Evolutionary conservation across 768 basidiomycete genomes (phyloP), one percentile per base, ranked within the genome.

Genomic region (Galerina sulciceps): DNA sequence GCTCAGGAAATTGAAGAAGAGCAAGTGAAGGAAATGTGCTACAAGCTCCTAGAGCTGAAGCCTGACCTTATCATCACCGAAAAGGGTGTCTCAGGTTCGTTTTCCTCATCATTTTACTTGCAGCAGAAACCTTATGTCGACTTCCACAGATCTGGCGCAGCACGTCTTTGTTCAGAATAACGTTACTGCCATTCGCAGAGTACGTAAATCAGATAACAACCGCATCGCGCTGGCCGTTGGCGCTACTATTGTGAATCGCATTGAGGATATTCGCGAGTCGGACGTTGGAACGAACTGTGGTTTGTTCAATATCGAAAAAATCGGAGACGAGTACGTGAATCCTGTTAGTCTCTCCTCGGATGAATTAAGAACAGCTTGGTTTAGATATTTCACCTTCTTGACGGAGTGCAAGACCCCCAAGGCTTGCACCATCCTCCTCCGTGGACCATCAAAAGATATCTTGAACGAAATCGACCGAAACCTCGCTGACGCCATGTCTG

Each of bases 161-260:
- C 90, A 96, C 65, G 84, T 94, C 69, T 85, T 99, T 58, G 84
- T 86, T 67, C 92, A 92, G 67, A 83, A 91, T 63, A 90, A 94
- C 68, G 86, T 99, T 58, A 91, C 94, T n/a, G 92, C 93, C 31
- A 83, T 99, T 60, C 91, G 97, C 41, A 90, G 97, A n/a, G 95
- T 99, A 10, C 90, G 97, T 70, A 99, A 99, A 75, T 95, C 94
- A 3, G 97, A 99, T 74, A 98, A 99, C 80, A 99, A 99, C 76
- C 92, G 97, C 44, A 93, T 99, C 63, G 97, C 97, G 0, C 89
- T 97, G 22, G 96, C 95, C 0, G 89, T 93, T 38, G 95, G 95
- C 20, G 96, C 93, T 1, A 98, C 94, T 31, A 98, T 99, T 74
- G 93, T 99, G 60, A 99, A 99, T 76, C 87, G 96, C 14, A 82